These are phyloP conservation scores for Aspergillus biplanus DNA, from an alignment of 495 filamentous ascomycete genomes.

Conservation along the genomic window DNA sequence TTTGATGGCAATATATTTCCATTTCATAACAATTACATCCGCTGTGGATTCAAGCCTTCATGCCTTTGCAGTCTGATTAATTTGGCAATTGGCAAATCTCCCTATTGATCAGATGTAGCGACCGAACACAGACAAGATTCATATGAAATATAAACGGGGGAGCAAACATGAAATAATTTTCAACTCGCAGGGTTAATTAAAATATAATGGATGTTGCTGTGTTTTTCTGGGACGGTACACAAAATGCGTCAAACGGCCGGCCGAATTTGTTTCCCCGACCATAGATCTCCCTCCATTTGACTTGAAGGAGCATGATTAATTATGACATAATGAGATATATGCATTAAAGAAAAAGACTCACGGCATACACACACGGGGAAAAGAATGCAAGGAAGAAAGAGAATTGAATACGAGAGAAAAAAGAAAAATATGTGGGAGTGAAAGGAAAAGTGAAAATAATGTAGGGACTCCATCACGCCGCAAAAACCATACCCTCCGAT, in stretches of 20 bases:
- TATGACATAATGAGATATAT: slow-evolving; percentile 32
- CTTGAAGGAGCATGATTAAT: slow-evolving; percentile 6
- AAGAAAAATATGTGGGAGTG: slow-evolving; percentile 5
- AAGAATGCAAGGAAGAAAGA: slow-evolving; percentile 16
- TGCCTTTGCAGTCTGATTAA: no score
- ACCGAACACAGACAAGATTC: no score
- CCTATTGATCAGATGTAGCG: background rate
- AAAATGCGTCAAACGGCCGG: slow-evolving; percentile 18
- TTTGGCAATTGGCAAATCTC: background rate
- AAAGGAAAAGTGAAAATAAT: slow-evolving; percentile 9
- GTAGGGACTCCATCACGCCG: slow-evolving; percentile 26
- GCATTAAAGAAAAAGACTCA: slow-evolving; percentile 24
- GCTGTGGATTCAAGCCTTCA: no score
- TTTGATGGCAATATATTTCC: no score
- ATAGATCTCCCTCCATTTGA: background rate
- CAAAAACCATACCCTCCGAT: slow-evolving; percentile 14
- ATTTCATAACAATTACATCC: no score
- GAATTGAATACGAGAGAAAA: slow-evolving; percentile 5
- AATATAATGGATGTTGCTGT: background rate
- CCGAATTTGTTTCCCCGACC: slow-evolving; percentile 20
- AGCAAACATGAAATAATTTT: background rate
- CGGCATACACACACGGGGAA: slow-evolving; percentile 8
- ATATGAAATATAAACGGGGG: no score
- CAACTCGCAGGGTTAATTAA: background rate
- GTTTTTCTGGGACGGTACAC: slow-evolving; percentile 10